These are phyloP conservation scores for Sphaerosporella brunnea DNA, from an alignment of 495 filamentous ascomycete genomes.

Conservation along the genomic window DNA sequence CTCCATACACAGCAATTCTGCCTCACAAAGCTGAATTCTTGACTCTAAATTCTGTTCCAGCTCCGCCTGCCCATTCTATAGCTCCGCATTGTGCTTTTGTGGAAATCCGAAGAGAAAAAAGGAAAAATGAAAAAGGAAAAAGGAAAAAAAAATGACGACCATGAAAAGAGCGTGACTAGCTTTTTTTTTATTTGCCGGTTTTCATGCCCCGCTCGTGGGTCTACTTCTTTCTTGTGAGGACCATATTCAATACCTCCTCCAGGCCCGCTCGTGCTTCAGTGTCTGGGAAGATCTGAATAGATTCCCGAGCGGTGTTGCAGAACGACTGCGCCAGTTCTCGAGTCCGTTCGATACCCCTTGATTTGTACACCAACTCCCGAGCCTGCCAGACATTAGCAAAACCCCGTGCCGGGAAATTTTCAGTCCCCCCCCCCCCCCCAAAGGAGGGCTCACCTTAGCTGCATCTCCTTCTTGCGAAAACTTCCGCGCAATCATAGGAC, in stretches of 20 bases:
- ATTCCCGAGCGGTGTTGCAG: slow-evolving; percentile 66
- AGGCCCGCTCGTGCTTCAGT: slow-evolving; percentile 83
- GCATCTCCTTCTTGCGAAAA: slow-evolving; percentile 74
- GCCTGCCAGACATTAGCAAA: too few relatives aligned
- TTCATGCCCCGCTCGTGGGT: too few relatives aligned
- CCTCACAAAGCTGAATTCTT: too few relatives aligned
- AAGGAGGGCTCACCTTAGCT: slow-evolving; percentile 40
- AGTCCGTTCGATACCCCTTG: slow-evolving; percentile 79
- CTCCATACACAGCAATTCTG: too few relatives aligned
- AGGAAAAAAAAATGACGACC: not conserved
- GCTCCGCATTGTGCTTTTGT: not conserved
- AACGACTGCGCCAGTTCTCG: slow-evolving; percentile 77
- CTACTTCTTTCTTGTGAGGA: slow-evolving; percentile 74
- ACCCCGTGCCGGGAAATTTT: too few relatives aligned
- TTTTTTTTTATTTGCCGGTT: too few relatives aligned
- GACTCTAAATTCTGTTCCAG: too few relatives aligned
- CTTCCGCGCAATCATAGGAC: slow-evolving; percentile 76
- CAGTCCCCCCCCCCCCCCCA: too few relatives aligned
- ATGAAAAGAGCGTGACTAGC: too few relatives aligned
- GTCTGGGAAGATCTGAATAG: slow-evolving; percentile 66
- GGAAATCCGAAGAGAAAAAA: not conserved
- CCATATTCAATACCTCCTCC: slow-evolving; percentile 84
- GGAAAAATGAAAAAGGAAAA: not conserved
- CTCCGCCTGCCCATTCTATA: too few relatives aligned
- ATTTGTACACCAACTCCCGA: slow-evolving; percentile 60